Evolutionary conservation across 495 filamentous ascomycete genomes (phyloP), one percentile per base, ranked within the genome.

Genomic region (Neurospora sublineolata): DNA sequence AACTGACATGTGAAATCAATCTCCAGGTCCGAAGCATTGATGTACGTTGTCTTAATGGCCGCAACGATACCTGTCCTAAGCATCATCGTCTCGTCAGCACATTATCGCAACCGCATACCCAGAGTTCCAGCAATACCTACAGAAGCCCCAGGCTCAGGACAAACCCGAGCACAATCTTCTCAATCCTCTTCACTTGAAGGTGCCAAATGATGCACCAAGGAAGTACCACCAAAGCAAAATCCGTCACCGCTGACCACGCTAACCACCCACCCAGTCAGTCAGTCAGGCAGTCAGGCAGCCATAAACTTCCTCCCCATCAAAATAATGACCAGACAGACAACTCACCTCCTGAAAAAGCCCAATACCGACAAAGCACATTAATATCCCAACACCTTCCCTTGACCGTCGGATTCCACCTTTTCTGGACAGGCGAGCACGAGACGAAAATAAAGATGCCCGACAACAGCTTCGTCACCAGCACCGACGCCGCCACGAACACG

Each of bases 121-220:
- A n/a, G n/a, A n/a, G n/a, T n/a, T n/a, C n/a, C n/a, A n/a, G n/a
- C n/a, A n/a, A n/a, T n/a, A n/a, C 73, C 11, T 70, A 79, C 79
- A 77, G 40, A 14, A 75, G 41, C 1, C 79, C 79, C 14, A 79
- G 68, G 30, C 78, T 81, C 75, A 80, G 69, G 3, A 60, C 76
- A 18, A 76, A 12, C 5, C 69, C 75, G 12, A 80, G 69, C 3
- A 72, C 72, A 38, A 77, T 72, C 39, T 77, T 80, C 58, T 79
- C 77, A 1, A 70, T 23, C 20, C 11, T 75, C 58, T 44, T 71
- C 71, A 78, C 75, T 20, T 77, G 46, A 10, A 77, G 72, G 1
- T 73, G 72, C 76, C 73, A 77, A 0, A 81, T 69, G 4, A 78
- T 76, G 30, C 39, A 69, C 78, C 79, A 81, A 1, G 78, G 77